A percentile compares a stretch with the other conserved stretches of the same genome.
These are phyloP conservation scores for Lactuca sativa DNA, from an alignment of 129 eudicot genomes.

Conservation along the genomic window DNA sequence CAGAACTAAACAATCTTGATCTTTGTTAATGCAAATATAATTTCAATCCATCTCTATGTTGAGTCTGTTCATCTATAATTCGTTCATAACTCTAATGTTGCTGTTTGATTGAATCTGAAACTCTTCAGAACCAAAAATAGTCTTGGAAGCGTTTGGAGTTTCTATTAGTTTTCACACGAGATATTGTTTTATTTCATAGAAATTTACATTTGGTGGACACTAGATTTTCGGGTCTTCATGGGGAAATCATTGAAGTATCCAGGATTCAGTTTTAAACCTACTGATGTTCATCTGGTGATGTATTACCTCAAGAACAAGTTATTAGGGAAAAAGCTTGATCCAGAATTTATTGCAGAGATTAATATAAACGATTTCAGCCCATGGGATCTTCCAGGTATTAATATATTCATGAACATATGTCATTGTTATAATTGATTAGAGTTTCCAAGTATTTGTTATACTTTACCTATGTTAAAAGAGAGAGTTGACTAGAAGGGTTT, in stretches of 20 bases:
- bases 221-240: slow-evolving; percentile 35
- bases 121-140: background rate
- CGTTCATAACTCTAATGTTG: too few relatives aligned
- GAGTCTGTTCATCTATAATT: too few relatives aligned
- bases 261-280: slow-evolving; percentile 78
- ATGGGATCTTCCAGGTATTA: slow-evolving; percentile 81
- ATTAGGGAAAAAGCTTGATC: slow-evolving; percentile 40
- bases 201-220: slow-evolving; percentile 5
- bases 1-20: too few relatives aligned
- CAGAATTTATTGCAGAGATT: slow-evolving; percentile 62
- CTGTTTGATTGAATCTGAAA: background rate
- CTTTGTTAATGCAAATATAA: too few relatives aligned
- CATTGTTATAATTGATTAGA: too few relatives aligned
- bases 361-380: slow-evolving; percentile 66
- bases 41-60: too few relatives aligned
- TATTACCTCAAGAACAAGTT: slow-evolving; percentile 65
- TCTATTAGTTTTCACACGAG: background rate
- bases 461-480: too few relatives aligned
- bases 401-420: background rate
- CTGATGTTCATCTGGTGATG: slow-evolving; percentile 67
- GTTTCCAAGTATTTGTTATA: too few relatives aligned
- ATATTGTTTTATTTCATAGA: background rate
- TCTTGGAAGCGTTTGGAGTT: background rate
- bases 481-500: too few relatives aligned
- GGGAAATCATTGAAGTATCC: slow-evolving; percentile 41